Evolutionary conservation across 2,329 filamentous ascomycete species (phyloP), one percentile per base, ranked within the genome.

Genomic region (Lecanicillium sp.): DNA sequence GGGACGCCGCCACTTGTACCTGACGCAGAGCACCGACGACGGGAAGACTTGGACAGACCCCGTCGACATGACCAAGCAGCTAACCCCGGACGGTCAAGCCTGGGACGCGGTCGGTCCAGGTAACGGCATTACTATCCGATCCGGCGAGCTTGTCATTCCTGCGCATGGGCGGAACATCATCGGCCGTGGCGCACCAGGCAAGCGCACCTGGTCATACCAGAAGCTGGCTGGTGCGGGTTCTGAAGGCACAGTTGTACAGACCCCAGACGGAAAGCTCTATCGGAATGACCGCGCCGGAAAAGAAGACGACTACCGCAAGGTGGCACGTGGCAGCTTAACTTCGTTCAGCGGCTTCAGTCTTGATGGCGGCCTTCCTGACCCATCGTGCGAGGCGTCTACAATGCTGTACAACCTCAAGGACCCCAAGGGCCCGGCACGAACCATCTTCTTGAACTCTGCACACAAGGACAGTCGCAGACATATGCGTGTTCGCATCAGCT

Each of bases 91-190:
- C 12, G 36, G 35, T 14, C 33, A 37, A 31, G 46, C 37, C 13
- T 51, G 48, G 49, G 49, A 52, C 29, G 42, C 43, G 28, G 49
- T 52, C 18, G 49, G 49, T 11, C 49, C 48, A 3, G 49, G 49
- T 10, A 49, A 42, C 17, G 49, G 49, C 28, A 51, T 52, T 36
- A 37, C 36, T 27, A 30, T 49, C 10, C 40, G 42, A 4, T 39
- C 43, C 3, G 47, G 47, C 3, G 49, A 51, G 35, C 35, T 52
- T 13, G 42, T 52, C 19, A 39, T 52, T 10, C 49, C 49, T 11
- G 46, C 49, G 17, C 40, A 43, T 35, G 41, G 44, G 12, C 33
- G 49, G n/a, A 52, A 51, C 43, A 44, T 52, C 28, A 45, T 52
- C 44, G 49, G 49, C 3, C 39, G 36, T 27, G 49, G 49, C 12